phyloP scores from a whole-genome alignment of 768 basidiomycete species.

The Rhodotorula babjevae region DNA sequence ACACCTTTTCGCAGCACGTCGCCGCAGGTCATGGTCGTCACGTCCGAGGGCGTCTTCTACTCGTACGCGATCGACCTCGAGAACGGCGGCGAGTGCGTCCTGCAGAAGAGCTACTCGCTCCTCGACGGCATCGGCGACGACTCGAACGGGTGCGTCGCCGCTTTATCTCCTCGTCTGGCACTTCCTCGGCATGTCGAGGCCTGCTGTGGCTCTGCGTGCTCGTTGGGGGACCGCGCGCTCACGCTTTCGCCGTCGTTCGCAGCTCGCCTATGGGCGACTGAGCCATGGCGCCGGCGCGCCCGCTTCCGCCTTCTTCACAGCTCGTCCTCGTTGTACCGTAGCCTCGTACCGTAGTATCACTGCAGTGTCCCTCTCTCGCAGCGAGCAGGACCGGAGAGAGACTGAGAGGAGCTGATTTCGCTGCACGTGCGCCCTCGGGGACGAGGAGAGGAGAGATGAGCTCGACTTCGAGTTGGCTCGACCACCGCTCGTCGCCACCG shows the following conservation, averaged over 20 bases:
- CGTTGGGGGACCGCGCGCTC: rapidly evolving
- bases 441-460: neutral
- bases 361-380: no score
- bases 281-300: neutral
- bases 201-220: neutral
- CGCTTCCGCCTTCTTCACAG: neutral
- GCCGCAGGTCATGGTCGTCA: conserved; percentile 95
- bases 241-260: neutral
- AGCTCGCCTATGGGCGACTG: conserved; percentile 16
- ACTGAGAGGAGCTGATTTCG: no score
- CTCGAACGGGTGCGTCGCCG: conserved; percentile 12
- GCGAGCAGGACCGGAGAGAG: no score
- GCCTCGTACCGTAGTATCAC: no score
- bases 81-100: conserved; percentile 85
- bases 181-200: no score
- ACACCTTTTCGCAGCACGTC: conserved; percentile 58
- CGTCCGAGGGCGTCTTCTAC: conserved; percentile 92
- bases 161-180: neutral
- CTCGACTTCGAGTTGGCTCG: neutral
- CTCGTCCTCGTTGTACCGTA: no score
- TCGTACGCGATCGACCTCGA: conserved; percentile 93
- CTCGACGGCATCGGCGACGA: conserved; percentile 32
- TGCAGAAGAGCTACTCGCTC: conserved; percentile 78
- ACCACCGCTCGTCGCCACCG: no score
- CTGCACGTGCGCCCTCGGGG: no score